phyloP scores from a whole-genome alignment of 2,329 filamentous ascomycete species.

The Bertia moriformis region DNA sequence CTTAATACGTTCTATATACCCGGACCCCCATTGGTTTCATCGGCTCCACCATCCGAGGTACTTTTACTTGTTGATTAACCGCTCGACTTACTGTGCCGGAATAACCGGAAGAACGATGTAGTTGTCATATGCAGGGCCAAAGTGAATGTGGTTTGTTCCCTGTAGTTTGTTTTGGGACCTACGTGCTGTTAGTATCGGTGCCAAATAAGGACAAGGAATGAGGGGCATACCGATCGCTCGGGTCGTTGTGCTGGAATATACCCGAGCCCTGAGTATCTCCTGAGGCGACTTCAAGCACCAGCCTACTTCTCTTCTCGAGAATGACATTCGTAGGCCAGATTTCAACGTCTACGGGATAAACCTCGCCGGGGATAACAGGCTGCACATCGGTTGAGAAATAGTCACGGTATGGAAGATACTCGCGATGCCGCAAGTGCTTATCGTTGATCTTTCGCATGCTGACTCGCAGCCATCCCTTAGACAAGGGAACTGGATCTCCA shows the following conservation, averaged over 20 bases:
- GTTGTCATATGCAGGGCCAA: slow-evolving; percentile 31
- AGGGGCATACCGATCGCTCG: slow-evolving; percentile 25
- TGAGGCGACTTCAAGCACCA: slow-evolving; percentile 38
- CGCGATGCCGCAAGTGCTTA: slow-evolving; percentile 31
- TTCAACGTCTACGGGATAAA: slow-evolving; percentile 47
- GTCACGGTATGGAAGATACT: slow-evolving; percentile 40
- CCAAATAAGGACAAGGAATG: not conserved
- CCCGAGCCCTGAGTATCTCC: slow-evolving; percentile 46
- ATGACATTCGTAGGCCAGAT: slow-evolving; percentile 52
- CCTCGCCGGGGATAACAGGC: slow-evolving; percentile 34
- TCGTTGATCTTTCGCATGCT: slow-evolving; percentile 37
- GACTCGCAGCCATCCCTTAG: slow-evolving; percentile 50
- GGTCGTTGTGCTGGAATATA: slow-evolving; percentile 35
- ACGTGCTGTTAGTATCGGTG: not conserved
- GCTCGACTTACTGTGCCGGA: slow-evolving; percentile 24
- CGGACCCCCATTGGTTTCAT: too few relatives aligned
- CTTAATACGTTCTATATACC: too few relatives aligned
- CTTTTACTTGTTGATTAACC: too few relatives aligned
- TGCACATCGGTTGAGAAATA: slow-evolving; percentile 41
- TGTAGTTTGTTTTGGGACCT: slow-evolving; percentile 23
- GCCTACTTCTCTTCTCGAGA: slow-evolving; percentile 29
- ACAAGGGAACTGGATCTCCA: slow-evolving; percentile 45
- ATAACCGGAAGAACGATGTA: slow-evolving; percentile 37
- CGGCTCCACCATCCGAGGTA: too few relatives aligned
- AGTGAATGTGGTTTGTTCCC: slow-evolving; percentile 36